phyloP scores from a whole-genome alignment of 2,329 filamentous ascomycete genomes.

The Cryoendolithus antarcticus region DNA sequence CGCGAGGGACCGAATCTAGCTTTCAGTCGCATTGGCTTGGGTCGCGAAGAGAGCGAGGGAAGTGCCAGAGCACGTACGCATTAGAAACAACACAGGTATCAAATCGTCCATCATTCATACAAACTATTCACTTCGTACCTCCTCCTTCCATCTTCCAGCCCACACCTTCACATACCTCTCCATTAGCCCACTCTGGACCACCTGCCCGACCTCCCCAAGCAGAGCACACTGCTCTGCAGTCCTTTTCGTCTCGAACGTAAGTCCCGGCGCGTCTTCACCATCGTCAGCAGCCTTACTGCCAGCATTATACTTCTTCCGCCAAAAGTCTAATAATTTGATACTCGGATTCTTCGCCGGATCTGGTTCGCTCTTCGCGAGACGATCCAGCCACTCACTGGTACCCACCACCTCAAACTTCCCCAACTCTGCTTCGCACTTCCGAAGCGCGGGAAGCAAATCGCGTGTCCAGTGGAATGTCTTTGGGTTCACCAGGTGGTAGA shows the following conservation, averaged over 20 bases:
- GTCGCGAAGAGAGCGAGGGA: too few relatives aligned
- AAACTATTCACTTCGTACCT: neutral
- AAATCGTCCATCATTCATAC: too few relatives aligned
- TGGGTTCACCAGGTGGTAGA: conserved; percentile 21
- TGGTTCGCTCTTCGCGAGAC: conserved; percentile 10
- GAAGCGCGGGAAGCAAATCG: conserved; percentile 41
- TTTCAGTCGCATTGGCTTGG: too few relatives aligned
- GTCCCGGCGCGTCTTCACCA: conserved; percentile 5
- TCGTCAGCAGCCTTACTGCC: conserved; percentile 1
- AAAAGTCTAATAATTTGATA: conserved; percentile 23
- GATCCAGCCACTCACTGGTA: conserved; percentile 14
- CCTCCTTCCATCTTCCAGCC: conserved; percentile 9
- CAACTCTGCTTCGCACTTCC: conserved; percentile 5
- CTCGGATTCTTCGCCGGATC: conserved; percentile 20
- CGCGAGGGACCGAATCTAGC: too few relatives aligned
- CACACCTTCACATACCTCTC: conserved; percentile 14
- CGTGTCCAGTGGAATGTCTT: conserved; percentile 38
- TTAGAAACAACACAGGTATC: too few relatives aligned
- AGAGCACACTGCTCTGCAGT: conserved; percentile 9
- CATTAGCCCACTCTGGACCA: conserved; percentile 11
- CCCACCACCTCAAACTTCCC: conserved; percentile 12
- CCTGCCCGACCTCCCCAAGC: conserved; percentile 7
- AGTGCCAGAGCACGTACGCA: too few relatives aligned
- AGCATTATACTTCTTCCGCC: conserved; percentile 17
- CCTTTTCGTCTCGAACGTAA: conserved; percentile 11